phyloP scores from a whole-genome alignment of 2,329 filamentous ascomycete species.

The Shiraia sp. region DNA sequence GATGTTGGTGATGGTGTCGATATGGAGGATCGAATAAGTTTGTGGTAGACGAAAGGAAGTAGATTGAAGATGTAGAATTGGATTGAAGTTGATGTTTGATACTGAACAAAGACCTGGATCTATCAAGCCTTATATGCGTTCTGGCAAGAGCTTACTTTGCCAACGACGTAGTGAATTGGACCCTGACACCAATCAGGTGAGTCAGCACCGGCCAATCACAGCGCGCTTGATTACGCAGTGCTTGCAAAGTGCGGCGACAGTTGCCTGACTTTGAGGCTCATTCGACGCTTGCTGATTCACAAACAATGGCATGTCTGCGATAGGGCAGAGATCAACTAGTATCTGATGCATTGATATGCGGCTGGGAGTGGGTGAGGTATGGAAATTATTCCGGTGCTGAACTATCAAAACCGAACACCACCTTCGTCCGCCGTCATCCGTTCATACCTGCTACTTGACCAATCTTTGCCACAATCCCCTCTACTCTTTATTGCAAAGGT shows the following conservation, averaged over 20 bases:
- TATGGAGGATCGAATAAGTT: constrained; percentile 8
- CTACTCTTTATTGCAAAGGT: background rate
- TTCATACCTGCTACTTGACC: no score
- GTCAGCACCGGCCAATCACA: constrained; percentile 30
- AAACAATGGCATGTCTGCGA: constrained; percentile 16
- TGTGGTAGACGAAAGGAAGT: constrained; percentile 5
- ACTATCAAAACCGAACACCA: background rate
- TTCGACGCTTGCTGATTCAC: constrained; percentile 30
- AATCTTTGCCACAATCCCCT: no score
- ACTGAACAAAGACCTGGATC: background rate
- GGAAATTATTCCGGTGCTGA: background rate
- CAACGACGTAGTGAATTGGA: constrained; percentile 18
- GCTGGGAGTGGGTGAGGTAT: background rate
- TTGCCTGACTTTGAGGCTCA: constrained; percentile 14
- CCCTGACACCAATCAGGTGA: constrained; percentile 28
- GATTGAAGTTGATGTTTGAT: constrained; percentile 7
- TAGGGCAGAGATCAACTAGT: constrained; percentile 21
- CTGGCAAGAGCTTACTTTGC: constrained; percentile 5
- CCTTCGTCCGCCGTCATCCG: no score
- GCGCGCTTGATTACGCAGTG: constrained; percentile 31
- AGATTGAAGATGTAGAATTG: background rate
- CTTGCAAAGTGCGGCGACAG: constrained; percentile 1
- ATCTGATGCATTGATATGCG: constrained; percentile 9
- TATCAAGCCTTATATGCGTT: constrained; percentile 24
- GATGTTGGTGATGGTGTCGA: constrained; percentile 25